Evolutionary conservation across 1,139 yeast species (phyloP), one percentile per base, ranked within the genome.

Genomic region (Candida sp.): DNA sequence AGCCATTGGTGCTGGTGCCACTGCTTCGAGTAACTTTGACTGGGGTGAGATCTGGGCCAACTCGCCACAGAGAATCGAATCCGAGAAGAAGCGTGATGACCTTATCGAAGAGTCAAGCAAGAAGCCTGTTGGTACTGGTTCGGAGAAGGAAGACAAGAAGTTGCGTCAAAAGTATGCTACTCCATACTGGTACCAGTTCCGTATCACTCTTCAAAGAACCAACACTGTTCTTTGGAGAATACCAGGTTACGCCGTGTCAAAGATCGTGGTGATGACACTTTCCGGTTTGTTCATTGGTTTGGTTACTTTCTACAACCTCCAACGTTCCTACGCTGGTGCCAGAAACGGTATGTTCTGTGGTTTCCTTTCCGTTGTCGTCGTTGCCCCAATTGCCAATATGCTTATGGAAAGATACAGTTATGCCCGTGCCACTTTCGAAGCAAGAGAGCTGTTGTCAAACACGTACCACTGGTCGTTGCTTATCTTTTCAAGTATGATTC

Each of bases 1-100:
- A 55, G 80, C 82, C 56, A 83, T 84, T 62, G 88, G 88, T 54
- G 88, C 88, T 30, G 88, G 87, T 67, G 87, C 88, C n/a, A 82
- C 86, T 49, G 86, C 86, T 26, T 57, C 69, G 42, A 71, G 77
- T 26, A 58, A 63, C 27, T 68, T 69, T 50, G 80, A 80, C 59
- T 81, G 82, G 80, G 71, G 71, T 61, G 73, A 74, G 8, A 65
- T 76, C 32, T 80, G 86, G 84, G 55, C 60, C 37, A 59, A 63
- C 3, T 80, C 85, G 11, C 69, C 72, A 0, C 67, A 65, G 58
- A 65, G 58, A 49, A 28, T 46, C 44, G 54, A 66, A 3, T 44
- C 61, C 22, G 66, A 61, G 47, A 34, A 48, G 34, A 58, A 59
- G 52, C 50, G 63, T 28, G 58, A 59, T 42, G 51, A 56, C 50